Conservation (phyloP, 768 basidiomycete genomes). For the Sporobolomyces roseus region DNA sequence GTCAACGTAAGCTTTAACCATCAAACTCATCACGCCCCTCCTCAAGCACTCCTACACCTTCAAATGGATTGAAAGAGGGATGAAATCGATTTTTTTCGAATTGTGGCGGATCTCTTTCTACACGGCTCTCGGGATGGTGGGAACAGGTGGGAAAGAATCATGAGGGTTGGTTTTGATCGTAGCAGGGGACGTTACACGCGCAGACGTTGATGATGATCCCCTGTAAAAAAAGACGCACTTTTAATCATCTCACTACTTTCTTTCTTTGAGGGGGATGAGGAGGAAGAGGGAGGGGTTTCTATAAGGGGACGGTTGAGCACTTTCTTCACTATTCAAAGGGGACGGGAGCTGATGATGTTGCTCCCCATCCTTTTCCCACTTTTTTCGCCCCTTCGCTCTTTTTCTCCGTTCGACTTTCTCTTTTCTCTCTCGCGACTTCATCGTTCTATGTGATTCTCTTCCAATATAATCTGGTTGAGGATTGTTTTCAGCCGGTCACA, state of each 20-base stretch:
- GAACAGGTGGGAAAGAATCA: not conserved
- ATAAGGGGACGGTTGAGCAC: not conserved
- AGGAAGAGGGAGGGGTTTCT: not conserved
- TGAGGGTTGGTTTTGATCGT: not conserved
- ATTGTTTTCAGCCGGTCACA: conserved; percentile 34
- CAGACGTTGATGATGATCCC: not conserved
- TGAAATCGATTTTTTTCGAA: too few species aligned
- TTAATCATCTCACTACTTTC: not conserved
- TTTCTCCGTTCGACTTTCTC: not conserved
- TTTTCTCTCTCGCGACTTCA: too few species aligned
- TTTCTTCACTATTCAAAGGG: not conserved
- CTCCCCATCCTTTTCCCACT: not conserved
- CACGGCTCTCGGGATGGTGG: too few species aligned
- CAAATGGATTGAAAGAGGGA: too few species aligned
- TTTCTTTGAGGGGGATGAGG: not conserved
- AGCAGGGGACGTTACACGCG: conserved; percentile 22
- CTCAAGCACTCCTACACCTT: too few species aligned
- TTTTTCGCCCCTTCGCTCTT: not conserved
- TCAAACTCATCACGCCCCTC: not conserved
- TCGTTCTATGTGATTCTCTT: not conserved
- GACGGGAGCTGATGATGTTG: conserved; percentile 33
- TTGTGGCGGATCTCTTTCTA: too few species aligned
- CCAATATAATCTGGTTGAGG: too few species aligned
- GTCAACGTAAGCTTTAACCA: conserved; percentile 29
- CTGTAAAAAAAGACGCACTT: too few species aligned